Evolutionary conservation across 345 rosid genomes (phyloP), one percentile per base, ranked within the genome.

Genomic region (Melaleuca alternifolia): DNA sequence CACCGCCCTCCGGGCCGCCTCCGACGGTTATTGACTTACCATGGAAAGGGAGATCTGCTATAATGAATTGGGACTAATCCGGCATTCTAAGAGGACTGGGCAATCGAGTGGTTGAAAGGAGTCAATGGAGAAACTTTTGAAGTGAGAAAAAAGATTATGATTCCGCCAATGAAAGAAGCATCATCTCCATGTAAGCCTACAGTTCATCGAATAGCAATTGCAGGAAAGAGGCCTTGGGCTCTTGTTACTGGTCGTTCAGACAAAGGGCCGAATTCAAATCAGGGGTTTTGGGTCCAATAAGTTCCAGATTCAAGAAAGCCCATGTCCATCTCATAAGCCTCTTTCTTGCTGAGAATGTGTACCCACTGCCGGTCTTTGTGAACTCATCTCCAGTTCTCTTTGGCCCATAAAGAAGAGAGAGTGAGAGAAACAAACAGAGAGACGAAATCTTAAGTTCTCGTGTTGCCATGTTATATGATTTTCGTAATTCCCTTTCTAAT

Each of bases 241-340:
- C 48, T 37, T 24, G 0, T 71, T 1, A 0, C 14, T 37, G 2
- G 26, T 10, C 9, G 24, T 18, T 2, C 6, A 13, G 81, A 37
- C 44, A 71, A 71, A 37, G 7, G 81, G 48, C 48, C 48, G 26
- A 71, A 33, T 0, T 18, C 26, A 18, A 71, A 37, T 18, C 81
- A 37, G 18, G 81, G 81, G 81, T 11, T 37, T 11, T 71, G 81
- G 21, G 79, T 0, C 81, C 81, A 18, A 37, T 5, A 37, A 26
- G 26, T 37, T 71, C 81, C 81, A 0, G 26, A 71, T 2, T 18
- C 48, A 2, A 23, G 46, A 18, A 48, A 71, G 81, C 81, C 81
- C 81, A 71, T 71, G 81, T 71, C 81, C 81, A 37, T 71, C 81
- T 71, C 26, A 71, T 1, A 37, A 71, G 10, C 81, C 26, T 71